Evolutionary conservation across 2,329 filamentous ascomycete genomes (phyloP), one percentile per base, ranked within the genome.

Genomic region (Curvularia sp.): DNA sequence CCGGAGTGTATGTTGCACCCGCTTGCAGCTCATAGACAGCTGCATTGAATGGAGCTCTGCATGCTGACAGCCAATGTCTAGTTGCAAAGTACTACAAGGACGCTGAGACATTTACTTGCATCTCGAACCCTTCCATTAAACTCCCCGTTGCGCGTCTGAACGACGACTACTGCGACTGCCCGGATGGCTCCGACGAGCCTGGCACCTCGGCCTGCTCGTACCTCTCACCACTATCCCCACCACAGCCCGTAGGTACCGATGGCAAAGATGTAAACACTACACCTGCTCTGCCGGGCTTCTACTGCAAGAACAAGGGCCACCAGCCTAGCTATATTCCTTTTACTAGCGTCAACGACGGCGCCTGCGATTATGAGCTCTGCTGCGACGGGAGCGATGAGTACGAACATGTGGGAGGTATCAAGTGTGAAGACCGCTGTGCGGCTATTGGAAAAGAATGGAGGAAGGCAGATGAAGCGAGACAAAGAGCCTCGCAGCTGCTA

Each of bases 101-200:
- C 69, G 66, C 82, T 49, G 82, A 87, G 24, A 84, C 84, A 33
- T 99, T 99, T 78, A 85, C 88, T 50, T 99, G 95, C 80, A 96
- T 99, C 72, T 90, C 89, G 60, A 88, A 92, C 70, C 90, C 93
- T 7, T 85, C 87, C 33, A 86, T 96, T 70, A 85, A 85, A 66
- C 84, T 99, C 58, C 83, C 81, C 55, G 76, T 87, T 63, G 87
- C 87, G 41, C 88, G 89, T 61, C 82, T 99, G 77, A 99, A 99
- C 80, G 95, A 99, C 81, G 92, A 97, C 80, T 95, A 91, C 77
- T 99, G 95, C 83, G 95, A 99, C 77, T 99, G 95, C 73, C 94
- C 95, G 13, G 95, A 99, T 74, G 95, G 95, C 71, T 96, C 91
- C 50, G 95, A 99, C 79, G 95, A 99, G 79, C 95, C 95, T 15